phyloP scores from a whole-genome alignment of 345 rosid genomes.

The Rhodamnia argentea region DNA sequence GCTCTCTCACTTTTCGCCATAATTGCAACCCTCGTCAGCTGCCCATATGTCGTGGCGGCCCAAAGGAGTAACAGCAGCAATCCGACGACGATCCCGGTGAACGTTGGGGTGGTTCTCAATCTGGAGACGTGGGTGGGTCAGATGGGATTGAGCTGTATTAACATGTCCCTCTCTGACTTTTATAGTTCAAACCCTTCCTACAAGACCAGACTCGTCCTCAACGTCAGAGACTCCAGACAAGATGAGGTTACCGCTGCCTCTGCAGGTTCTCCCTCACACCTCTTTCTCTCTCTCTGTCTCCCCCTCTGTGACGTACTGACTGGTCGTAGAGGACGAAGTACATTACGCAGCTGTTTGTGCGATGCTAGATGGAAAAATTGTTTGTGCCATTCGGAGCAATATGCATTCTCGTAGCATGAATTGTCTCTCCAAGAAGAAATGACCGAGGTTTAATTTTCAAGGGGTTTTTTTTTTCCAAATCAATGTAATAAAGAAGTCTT shows the following conservation, averaged over 20 bases:
- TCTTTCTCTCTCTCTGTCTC: too few relatives aligned
- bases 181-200: neutral
- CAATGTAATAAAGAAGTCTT: too few relatives aligned
- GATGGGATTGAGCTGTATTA: neutral
- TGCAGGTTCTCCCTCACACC: neutral
- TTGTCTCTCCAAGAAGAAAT: too few relatives aligned
- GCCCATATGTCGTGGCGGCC: neutral
- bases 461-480: too few relatives aligned
- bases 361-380: too few relatives aligned
- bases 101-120: neutral
- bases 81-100: neutral
- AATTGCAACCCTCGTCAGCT: accelerated
- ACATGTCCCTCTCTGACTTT: neutral
- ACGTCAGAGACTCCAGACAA: neutral
- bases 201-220: neutral
- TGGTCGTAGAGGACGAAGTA: too few relatives aligned
- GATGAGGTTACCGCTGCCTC: neutral
- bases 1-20: neutral
- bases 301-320: too few relatives aligned
- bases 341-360: too few relatives aligned
- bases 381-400: too few relatives aligned
- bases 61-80: neutral
- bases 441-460: too few relatives aligned
- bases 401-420: too few relatives aligned
- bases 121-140: neutral